Base-by-base conservation (phyloP, 495 filamentous ascomycete genomes). In the Penicillium angulare region DNA sequence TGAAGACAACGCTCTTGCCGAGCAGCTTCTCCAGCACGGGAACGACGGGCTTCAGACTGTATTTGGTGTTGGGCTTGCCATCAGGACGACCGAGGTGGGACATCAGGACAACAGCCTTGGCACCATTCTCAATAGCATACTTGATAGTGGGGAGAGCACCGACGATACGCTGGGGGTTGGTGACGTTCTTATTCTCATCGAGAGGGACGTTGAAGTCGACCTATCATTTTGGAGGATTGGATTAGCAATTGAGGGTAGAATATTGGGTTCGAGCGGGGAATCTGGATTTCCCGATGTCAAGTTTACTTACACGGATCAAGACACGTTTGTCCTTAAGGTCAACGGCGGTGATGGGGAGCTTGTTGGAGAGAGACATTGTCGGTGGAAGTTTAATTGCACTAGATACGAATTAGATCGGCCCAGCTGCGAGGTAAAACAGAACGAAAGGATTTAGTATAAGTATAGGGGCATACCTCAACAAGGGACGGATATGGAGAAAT, bases 181-280 rank as follows among this genome's bases (percentile, higher is more conserved):
- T 97, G 68, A 97, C 81, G n/a, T 92, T 90, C 79, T 87, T 87
- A 53, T 91, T 76, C 55, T 77, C 80, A 66, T 97, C 89, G 67
- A 97, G 89, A 57, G 93, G 93, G 43, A 99, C 93, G 76, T 99
- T 99, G 84, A 99, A 99, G 79, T 99, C 93, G 60, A 99, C 92
- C 92, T 97, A 63, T 34, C 21, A 1, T 13, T 44, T 20, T 38
- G 12, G 29, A 31, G 21, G 7, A n/a, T 21, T 41, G 55, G 50
- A 59, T 65, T 38, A 59, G 53, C 50, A 29, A 55, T 48, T 47
- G 27, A 5, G 5, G 38, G 24, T 38, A 20, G n/a, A 7, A 13
- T 29, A 18, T 21, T 26, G 7, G 15, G 1, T 34, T 39, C 31
- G 27, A 42, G 32, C 36, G 18, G 39, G 34, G 42, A 13, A 45